Percentiles rank a stretch among this genome's conserved stretches.
These are phyloP conservation scores for Aspergillus coremiiformis DNA, from an alignment of 495 filamentous ascomycete genomes.

Conservation along the genomic window DNA sequence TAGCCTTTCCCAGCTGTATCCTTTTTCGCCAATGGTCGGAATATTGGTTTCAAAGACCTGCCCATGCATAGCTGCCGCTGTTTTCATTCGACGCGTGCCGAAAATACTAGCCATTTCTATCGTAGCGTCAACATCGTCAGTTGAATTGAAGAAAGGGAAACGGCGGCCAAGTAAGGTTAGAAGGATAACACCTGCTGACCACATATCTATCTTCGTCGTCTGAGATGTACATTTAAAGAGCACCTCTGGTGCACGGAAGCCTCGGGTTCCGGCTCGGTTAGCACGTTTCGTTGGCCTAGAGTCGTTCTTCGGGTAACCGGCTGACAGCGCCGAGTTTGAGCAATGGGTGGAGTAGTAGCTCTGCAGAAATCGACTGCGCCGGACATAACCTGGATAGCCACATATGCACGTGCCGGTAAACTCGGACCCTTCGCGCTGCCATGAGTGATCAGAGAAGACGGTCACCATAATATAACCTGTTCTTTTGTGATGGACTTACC, in stretches of 20 bases:
- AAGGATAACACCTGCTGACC: conserved; percentile 91
- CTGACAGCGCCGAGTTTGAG: conserved; percentile 38
- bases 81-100: conserved; percentile 73
- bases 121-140: conserved; percentile 93
- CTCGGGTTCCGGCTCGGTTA: conserved; percentile 92
- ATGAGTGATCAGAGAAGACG: background rate
- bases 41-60: conserved; percentile 84
- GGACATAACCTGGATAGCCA: conserved; percentile 30
- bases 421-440: conserved; percentile 38
- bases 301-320: conserved; percentile 79
- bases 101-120: conserved; percentile 96
- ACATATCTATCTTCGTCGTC: conserved; percentile 93
- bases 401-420: conserved; percentile 37
- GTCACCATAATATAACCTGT: background rate
- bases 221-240: conserved; percentile 96
- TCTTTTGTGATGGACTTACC: conserved; percentile 25
- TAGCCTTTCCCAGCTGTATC: conserved; percentile 84
- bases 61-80: conserved; percentile 75
- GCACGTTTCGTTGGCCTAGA: conserved; percentile 79
- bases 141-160: conserved; percentile 97
- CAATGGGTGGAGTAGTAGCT: conserved; percentile 41
- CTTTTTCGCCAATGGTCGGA: conserved; percentile 76
- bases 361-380: conserved; percentile 30
- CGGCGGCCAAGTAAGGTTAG: conserved; percentile 81
- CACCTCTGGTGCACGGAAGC: conserved; percentile 93